A percentile compares a stretch with the other conserved stretches of the same genome.
These are phyloP conservation scores for Myxozyma kluyveri DNA, from an alignment of 805 yeast species.

Conservation along the genomic window DNA sequence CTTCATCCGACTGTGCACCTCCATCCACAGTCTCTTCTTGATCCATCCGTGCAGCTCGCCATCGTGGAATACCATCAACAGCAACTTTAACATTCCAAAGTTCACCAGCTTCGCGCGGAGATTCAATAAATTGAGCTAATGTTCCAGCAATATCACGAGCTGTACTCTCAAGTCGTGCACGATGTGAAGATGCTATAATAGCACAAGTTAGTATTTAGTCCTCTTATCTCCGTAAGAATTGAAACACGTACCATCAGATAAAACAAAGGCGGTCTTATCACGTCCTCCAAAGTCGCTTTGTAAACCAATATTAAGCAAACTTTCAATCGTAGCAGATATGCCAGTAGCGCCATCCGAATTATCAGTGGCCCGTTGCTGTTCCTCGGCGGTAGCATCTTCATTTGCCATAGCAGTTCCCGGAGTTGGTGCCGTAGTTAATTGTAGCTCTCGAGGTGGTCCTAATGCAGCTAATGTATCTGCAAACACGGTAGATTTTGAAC, in stretches of 20 bases:
- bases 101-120: constrained; percentile 10
- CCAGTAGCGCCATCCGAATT: background rate
- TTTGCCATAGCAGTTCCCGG: background rate
- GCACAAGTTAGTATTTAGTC: background rate
- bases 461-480: constrained; percentile 11
- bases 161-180: constrained; percentile 12
- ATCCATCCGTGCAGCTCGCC: constrained; percentile 11
- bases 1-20: background rate
- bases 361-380: background rate
- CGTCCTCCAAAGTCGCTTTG: constrained; percentile 17
- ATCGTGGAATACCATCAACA: constrained; percentile 19
- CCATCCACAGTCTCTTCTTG: no score
- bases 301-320: constrained; percentile 13
- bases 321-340: constrained; percentile 5
- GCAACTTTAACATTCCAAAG: constrained; percentile 24
- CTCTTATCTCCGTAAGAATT: background rate
- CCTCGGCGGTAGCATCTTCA: background rate
- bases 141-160: constrained; percentile 20
- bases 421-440: no score
- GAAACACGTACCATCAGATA: constrained; percentile 15
- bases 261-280: constrained; percentile 19
- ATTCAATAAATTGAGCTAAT: constrained; percentile 19
- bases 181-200: constrained; percentile 8
- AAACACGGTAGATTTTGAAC: background rate
- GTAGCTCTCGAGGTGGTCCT: constrained; percentile 6